Evolutionary conservation across 345 rosid species (phyloP).

Genomic region (Dimocarpus longan): DNA sequence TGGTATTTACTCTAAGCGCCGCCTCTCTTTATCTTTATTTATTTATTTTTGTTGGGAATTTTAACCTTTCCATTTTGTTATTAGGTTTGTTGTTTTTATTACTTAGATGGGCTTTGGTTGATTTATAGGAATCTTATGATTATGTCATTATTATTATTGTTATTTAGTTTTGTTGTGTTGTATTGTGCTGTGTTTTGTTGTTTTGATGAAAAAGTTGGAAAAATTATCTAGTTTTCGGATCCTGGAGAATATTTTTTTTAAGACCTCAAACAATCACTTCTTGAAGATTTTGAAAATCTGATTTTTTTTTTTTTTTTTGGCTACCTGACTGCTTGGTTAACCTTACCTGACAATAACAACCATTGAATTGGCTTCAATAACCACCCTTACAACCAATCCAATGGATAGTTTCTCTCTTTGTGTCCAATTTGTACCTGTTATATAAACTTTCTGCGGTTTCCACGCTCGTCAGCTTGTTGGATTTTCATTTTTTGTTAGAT

Average conservation of each 20-base stretch:
- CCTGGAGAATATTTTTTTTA: background rate
- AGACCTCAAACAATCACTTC: background rate
- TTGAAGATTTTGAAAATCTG: background rate
- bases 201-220: background rate
- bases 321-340: too few relatives aligned
- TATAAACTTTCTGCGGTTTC: background rate
- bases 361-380: too few relatives aligned
- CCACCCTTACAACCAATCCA: too few relatives aligned
- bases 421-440: background rate
- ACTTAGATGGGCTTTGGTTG: background rate
- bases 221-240: background rate
- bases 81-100: background rate
- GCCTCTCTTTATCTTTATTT: background rate
- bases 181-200: background rate
- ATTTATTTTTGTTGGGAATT: background rate
- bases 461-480: background rate
- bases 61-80: background rate
- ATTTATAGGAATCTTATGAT: background rate
- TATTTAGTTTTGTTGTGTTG: background rate
- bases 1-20: constrained; percentile 35
- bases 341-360: too few relatives aligned
- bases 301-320: too few relatives aligned
- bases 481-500: too few relatives aligned
- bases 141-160: background rate
- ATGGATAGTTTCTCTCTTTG: background rate